A percentile compares a stretch with the other conserved stretches of the same genome.
phyloP scores from a whole-genome alignment of 441 rosid genomes.

The Adansonia rubrostipa region DNA sequence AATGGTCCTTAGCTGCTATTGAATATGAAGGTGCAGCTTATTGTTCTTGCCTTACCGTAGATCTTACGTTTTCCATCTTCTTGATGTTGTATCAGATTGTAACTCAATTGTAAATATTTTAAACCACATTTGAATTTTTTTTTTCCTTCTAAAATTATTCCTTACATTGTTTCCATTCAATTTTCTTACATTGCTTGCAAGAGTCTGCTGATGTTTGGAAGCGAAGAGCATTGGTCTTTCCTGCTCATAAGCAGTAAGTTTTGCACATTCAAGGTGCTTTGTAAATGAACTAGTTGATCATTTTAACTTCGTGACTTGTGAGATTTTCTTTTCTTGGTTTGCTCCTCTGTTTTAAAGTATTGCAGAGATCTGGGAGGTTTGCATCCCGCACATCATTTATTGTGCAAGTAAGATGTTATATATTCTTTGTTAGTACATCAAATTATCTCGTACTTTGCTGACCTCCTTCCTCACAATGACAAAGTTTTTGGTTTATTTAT shows the following conservation, averaged over 20 bases:
- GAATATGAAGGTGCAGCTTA: constrained; percentile 18
- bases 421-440: neutral
- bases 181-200: constrained; percentile 37
- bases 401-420: neutral
- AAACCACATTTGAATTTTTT: neutral
- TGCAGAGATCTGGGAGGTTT: too few relatives aligned
- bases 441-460: neutral
- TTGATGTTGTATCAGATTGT: constrained; percentile 2
- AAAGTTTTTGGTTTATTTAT: neutral
- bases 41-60: constrained; percentile 8
- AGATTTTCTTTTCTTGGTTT: neutral
- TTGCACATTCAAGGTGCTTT: constrained; percentile 25
- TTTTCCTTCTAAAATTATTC: neutral
- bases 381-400: neutral
- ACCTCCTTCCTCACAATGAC: neutral
- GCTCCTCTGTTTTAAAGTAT: neutral
- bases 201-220: constrained; percentile 31
- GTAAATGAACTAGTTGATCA: constrained; percentile 14
- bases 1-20: constrained; percentile 17
- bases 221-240: constrained; percentile 18
- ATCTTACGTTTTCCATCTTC: neutral
- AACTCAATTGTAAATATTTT: constrained; percentile 30
- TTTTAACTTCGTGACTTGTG: neutral
- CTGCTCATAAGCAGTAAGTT: constrained; percentile 17
- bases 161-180: constrained; percentile 29